Evolutionary conservation across 495 filamentous ascomycete species (phyloP).

Genomic region (Trichoderma gamsii): DNA sequence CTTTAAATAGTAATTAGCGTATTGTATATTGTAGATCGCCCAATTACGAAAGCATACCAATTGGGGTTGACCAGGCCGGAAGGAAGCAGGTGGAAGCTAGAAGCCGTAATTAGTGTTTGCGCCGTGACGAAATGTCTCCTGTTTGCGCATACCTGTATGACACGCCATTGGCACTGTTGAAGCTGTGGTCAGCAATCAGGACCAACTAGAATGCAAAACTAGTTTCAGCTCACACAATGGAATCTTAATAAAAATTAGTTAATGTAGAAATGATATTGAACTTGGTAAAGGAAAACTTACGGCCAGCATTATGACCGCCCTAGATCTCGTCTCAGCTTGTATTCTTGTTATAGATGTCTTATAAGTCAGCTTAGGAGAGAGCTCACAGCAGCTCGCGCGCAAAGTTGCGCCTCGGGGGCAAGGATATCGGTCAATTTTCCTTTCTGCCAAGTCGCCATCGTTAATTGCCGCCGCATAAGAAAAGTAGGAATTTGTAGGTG

Average conservation of each 20-base stretch:
- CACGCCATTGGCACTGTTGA: conserved; percentile 33
- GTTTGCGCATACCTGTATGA: conserved; percentile 43
- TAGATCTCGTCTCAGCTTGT: conserved; percentile 39
- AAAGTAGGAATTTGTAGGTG: background rate
- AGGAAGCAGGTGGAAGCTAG: conserved; percentile 57
- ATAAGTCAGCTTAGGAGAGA: conserved; percentile 21
- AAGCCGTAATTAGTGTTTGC: conserved; percentile 31
- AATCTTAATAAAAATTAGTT: too few species aligned
- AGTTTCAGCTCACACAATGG: conserved; percentile 20
- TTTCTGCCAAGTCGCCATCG: background rate
- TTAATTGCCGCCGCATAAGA: background rate
- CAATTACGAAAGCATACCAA: conserved; percentile 28
- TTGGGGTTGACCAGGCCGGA: conserved; percentile 69
- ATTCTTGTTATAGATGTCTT: conserved; percentile 19
- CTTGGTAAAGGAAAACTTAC: too few species aligned
- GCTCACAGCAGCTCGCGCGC: conserved; percentile 34
- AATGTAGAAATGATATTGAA: too few species aligned
- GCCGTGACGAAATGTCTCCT: conserved; percentile 52
- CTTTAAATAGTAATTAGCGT: conserved; percentile 18
- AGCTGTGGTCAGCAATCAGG: conserved; percentile 37
- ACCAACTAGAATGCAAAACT: conserved; percentile 24
- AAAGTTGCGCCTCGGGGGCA: conserved; percentile 33
- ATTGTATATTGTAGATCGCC: background rate
- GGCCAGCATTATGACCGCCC: conserved; percentile 53
- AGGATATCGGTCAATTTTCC: conserved; percentile 34